Evolutionary conservation across 805 yeast genomes (phyloP), one percentile per base, ranked within the genome.

Genomic region (Clavispora fructus): DNA sequence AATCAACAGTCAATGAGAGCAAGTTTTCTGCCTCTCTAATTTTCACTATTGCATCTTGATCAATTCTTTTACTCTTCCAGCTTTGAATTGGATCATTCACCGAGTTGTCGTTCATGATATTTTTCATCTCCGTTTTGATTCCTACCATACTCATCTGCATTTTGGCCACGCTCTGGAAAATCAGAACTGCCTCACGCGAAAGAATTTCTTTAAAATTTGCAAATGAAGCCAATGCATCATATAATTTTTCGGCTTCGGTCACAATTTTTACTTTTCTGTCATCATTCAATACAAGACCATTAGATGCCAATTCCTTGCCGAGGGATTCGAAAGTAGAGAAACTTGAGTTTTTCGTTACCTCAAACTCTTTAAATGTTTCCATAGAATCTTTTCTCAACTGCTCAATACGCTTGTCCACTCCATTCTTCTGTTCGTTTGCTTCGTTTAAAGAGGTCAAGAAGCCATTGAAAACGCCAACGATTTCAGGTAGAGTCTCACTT

Each of bases 1-100:
- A 58, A 59, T 87, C 94, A 12, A 79, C 71, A 0, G 84, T 79
- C 35, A 70, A 53, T 3, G 75, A 66, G 6, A 71, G 58, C 45
- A 64, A 58, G 48, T 71, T 69, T 52, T 71, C 75, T 19, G 63
- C 53, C 9, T 46, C 48, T 41, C 67, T 69, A 27, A 69, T 62
- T 19, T 49, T 35, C 3, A 39, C 11, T 16, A 53, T 40, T 3
- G 35, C 16, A 7, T 43, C 40, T 16, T 26, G 13, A 8, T 30
- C 17, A 3, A 14, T 6, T 13, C 1, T 13, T 26, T 9, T 10
- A 8, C 16, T 16, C 10, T 26, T 26, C 16, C 17, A 12, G 13
- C 14, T 12, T 16, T 39, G 29, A 10, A 1, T 14, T 4, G 29
- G 25, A 25, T 25, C 11, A n/a, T 9, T 25, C 7, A 33, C 35